Conservation (phyloP, 2,329 filamentous ascomycete genomes). For the Cordyceps fumosorosea region DNA sequence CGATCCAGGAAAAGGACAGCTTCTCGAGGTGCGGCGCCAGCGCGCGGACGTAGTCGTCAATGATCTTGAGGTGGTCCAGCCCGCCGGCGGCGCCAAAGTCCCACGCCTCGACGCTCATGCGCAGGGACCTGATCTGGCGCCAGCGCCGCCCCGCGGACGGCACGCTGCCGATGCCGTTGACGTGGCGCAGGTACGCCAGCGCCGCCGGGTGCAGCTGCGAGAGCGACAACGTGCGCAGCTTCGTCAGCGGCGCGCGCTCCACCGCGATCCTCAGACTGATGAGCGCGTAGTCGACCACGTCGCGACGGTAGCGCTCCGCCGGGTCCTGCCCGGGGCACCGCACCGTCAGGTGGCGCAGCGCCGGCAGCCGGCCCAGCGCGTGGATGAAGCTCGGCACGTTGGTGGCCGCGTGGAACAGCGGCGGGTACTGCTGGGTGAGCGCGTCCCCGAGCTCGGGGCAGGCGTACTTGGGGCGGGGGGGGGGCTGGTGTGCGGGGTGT, state of each 20-base stretch:
- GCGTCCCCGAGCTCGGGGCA: conserved; percentile 73
- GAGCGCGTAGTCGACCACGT: conserved; percentile 80
- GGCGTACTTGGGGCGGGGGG: conserved; percentile 69
- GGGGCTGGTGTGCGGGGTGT: conserved; percentile 65
- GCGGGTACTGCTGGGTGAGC: conserved; percentile 79
- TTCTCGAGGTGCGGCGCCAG: conserved; percentile 62
- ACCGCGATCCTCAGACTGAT: conserved; percentile 80
- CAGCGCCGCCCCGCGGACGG: conserved; percentile 67
- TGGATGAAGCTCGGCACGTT: conserved; percentile 80
- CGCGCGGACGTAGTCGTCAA: conserved; percentile 71
- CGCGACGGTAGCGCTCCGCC: conserved; percentile 64
- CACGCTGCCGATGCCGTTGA: conserved; percentile 65
- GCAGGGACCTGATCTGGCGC: conserved; percentile 69
- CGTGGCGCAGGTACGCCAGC: conserved; percentile 70
- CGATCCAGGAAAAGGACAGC: conserved; percentile 72
- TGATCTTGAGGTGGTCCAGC: conserved; percentile 66
- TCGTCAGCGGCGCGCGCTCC: conserved; percentile 62
- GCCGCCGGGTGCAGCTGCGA: conserved; percentile 68
- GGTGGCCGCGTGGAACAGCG: conserved; percentile 81
- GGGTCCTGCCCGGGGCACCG: conserved; percentile 68
- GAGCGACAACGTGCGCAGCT: conserved; percentile 64
- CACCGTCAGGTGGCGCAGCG: conserved; percentile 65
- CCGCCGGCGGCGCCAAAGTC: conserved; percentile 55
- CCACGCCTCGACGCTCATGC: conserved; percentile 66
- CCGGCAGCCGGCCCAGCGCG: conserved; percentile 63